These are phyloP conservation scores for Seiridium unicorne DNA, from an alignment of 2,329 filamentous ascomycete genomes.

Conservation along the genomic window DNA sequence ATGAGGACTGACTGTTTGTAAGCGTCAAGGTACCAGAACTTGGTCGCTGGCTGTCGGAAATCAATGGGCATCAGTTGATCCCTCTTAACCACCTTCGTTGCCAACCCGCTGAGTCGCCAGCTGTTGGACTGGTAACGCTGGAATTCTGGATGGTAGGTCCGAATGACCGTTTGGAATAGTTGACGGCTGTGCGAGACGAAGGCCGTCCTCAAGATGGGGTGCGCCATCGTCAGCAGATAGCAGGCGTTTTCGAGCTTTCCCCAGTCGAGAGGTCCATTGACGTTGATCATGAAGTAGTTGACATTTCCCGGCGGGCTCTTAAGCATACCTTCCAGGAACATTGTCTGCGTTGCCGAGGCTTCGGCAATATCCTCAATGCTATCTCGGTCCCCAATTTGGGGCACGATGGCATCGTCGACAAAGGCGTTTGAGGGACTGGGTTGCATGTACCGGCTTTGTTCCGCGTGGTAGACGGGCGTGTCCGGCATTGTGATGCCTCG, in stretches of 20 bases:
- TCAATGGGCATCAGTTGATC: constrained; percentile 38
- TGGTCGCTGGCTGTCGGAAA: constrained; percentile 43
- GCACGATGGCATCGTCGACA: constrained; percentile 38
- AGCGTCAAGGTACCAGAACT: constrained; percentile 49
- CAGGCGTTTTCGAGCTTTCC: constrained; percentile 46
- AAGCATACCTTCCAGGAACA: constrained; percentile 47
- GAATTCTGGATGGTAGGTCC: constrained; percentile 42
- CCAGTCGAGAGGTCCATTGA: constrained; percentile 40
- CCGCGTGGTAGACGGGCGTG: constrained; percentile 9
- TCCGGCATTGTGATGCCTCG: constrained; percentile 25
- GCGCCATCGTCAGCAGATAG: constrained; percentile 39
- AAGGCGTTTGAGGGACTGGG: constrained; percentile 29
- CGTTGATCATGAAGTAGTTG: constrained; percentile 46
- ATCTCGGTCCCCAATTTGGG: constrained; percentile 38
- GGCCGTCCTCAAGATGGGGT: constrained; percentile 53
- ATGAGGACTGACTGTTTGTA: constrained; percentile 46
- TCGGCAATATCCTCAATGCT: constrained; percentile 47
- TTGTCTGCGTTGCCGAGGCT: constrained; percentile 46
- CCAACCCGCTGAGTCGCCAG: constrained; percentile 35
- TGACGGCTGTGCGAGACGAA: constrained; percentile 47
- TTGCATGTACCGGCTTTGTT: constrained; percentile 8
- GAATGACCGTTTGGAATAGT: constrained; percentile 48
- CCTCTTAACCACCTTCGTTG: constrained; percentile 40
- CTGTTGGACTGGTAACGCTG: constrained; percentile 37
- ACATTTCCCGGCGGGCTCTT: constrained; percentile 39